Evolutionary conservation across 2,329 filamentous ascomycete genomes (phyloP).

Genomic region (Pezicula carpinea): DNA sequence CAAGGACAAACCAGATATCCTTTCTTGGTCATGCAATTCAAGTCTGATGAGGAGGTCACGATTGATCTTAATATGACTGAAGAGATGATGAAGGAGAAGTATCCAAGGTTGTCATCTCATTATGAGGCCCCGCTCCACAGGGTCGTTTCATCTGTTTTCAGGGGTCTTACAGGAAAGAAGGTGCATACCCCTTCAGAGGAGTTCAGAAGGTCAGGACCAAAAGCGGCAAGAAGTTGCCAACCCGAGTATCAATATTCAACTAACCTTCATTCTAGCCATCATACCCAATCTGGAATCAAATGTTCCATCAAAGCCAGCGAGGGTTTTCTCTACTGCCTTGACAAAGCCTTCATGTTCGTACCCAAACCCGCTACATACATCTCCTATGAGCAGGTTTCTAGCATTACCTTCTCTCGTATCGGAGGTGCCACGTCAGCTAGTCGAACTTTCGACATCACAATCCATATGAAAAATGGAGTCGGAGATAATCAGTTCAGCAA

Average conservation of each 20-base stretch:
- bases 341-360: slow-evolving; percentile 98
- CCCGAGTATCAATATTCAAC: slow-evolving; percentile 9
- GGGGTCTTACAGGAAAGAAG: slow-evolving; percentile 90
- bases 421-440: slow-evolving; percentile 90
- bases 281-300: slow-evolving; percentile 92
- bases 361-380: slow-evolving; percentile 98
- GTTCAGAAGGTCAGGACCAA: slow-evolving; percentile 64
- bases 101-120: slow-evolving; percentile 81
- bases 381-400: slow-evolving; percentile 85
- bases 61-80: slow-evolving; percentile 96
- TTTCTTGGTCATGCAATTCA: slow-evolving; percentile 98
- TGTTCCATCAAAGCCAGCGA: slow-evolving; percentile 99
- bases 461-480: slow-evolving; percentile 80
- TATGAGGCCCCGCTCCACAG: slow-evolving; percentile 93
- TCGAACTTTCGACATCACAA: slow-evolving; percentile 94
- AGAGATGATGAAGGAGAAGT: slow-evolving; percentile 76
- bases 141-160: slow-evolving; percentile 93
- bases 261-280: slow-evolving; percentile 55
- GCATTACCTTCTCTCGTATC: slow-evolving; percentile 92
- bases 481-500: slow-evolving; percentile 97
- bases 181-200: slow-evolving; percentile 91
- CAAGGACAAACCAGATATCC: slow-evolving; percentile 98
- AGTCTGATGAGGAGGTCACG: slow-evolving; percentile 94
- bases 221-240: not conserved
- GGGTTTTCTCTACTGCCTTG: slow-evolving; percentile 92